Base-by-base conservation (phyloP, 129 eudicot species). In the Artemisia annua region DNA sequence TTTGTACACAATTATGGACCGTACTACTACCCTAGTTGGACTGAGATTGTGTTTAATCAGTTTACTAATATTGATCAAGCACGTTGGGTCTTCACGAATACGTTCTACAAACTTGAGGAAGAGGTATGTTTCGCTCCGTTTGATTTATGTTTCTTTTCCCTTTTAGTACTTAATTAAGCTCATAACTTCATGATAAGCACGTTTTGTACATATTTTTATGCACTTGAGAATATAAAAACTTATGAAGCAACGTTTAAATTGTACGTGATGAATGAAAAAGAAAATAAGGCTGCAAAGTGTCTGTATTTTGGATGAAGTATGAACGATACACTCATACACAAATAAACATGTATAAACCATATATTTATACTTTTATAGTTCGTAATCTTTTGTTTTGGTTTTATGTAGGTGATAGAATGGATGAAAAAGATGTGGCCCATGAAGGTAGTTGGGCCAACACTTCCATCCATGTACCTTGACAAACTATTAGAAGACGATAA, bases 361-460 rank as follows among this genome's bases (percentile, higher is more conserved):
- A 39, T 39, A 39, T 7, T 7, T 39, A 0, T 35, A 35, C 9
- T 35, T 7, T 7, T 39, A 0, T 35, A 35, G 44, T 35, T 6
- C 9, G 44, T 35, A 35, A 35, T 7, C 9, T 35, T 70, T 20
- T 18, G 10, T 54, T 57, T 4, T 11, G 18, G 10, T 49, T 18
- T 77, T 46, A 67, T 3, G 15, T 32, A 88, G 91, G 82, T 82
- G 14, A 72, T 75, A 35, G 67, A 74, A 2, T 88, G 88, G 88
- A 79, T 83, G 88, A 68, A 46, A 24, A 76, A 69, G 17, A 66
- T 76, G 64, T 83, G 85, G 85, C 75, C 81, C 7, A 67, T 83
- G 15, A 85, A 58, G 79, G 88, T 87, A 15, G 26, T 88, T 8
- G 91, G 96, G 70, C 96, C 91, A 51, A 68, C 87, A 3, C 63